A percentile compares a stretch with the other conserved stretches of the same genome.
Conservation (phyloP, 2,329 filamentous ascomycete species). For the Penicillium sp. region DNA sequence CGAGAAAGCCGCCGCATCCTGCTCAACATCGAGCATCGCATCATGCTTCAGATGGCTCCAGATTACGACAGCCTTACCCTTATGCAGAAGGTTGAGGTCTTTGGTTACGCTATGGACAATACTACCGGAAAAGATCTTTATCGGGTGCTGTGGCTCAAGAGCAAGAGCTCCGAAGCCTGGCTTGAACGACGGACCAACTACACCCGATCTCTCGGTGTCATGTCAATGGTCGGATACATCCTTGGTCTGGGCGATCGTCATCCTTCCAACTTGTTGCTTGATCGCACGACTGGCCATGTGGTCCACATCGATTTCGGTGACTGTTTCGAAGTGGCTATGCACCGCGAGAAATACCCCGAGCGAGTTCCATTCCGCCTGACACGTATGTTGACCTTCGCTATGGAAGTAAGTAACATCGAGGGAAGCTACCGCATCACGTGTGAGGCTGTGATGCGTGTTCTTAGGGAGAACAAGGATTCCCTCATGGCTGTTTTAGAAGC, state of each 20-base stretch:
- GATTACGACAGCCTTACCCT: conserved; percentile 98
- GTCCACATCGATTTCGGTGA: conserved; percentile 99
- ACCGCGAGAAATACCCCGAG: conserved; percentile 98
- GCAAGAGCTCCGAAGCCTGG: conserved; percentile 97
- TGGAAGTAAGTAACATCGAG: conserved; percentile 99
- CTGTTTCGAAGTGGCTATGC: conserved; percentile 99
- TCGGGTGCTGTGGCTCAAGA: conserved; percentile 97
- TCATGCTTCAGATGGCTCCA: conserved; percentile 99
- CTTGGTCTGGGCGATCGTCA: conserved; percentile 94
- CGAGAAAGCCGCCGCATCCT: conserved; percentile 95
- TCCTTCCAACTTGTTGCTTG: conserved; percentile 96
- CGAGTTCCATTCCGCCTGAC: conserved; percentile 96
- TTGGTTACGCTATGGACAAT: conserved; percentile 98
- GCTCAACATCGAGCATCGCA: conserved; percentile 97
- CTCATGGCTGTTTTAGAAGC: conserved; percentile 98
- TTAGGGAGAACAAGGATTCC: conserved; percentile 96
- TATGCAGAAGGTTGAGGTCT: conserved; percentile 99
- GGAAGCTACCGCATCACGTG: conserved; percentile 98
- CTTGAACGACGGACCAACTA: conserved; percentile 98
- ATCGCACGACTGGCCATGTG: conserved; percentile 93
- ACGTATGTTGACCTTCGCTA: conserved; percentile 98
- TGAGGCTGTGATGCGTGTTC: conserved; percentile 96
- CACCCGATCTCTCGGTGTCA: conserved; percentile 92
- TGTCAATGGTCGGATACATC: conserved; percentile 99
- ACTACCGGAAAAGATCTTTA: conserved; percentile 98